These are phyloP conservation scores for Penicillium sp. DNA, from an alignment of 2,329 filamentous ascomycete genomes.

Conservation along the genomic window DNA sequence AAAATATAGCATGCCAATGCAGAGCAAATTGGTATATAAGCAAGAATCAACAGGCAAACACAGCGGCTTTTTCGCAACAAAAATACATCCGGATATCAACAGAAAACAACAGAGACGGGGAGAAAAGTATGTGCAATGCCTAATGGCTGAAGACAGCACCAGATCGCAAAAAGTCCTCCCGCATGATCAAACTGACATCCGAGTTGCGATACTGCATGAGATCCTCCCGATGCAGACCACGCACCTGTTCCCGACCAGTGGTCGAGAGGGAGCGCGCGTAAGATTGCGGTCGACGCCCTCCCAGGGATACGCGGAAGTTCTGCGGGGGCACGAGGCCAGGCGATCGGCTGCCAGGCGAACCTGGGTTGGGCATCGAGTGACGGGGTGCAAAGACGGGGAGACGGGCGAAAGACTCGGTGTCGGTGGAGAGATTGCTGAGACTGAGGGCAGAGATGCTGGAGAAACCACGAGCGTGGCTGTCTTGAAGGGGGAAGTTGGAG, in stretches of 20 bases:
- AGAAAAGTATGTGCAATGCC: neutral
- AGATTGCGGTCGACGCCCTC: slow-evolving; percentile 17
- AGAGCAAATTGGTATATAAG: neutral
- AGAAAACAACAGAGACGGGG: neutral
- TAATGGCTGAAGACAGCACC: slow-evolving; percentile 22
- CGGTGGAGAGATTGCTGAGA: slow-evolving; percentile 34
- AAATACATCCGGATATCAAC: neutral
- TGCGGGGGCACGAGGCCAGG: slow-evolving; percentile 17
- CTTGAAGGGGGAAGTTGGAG: slow-evolving; percentile 24
- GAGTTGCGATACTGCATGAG: slow-evolving; percentile 40
- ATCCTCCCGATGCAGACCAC: slow-evolving; percentile 38
- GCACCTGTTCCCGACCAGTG: slow-evolving; percentile 33
- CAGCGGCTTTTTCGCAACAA: neutral
- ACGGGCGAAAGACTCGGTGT: slow-evolving; percentile 34
- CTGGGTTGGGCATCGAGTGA: slow-evolving; percentile 16
- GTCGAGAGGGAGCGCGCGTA: slow-evolving; percentile 30
- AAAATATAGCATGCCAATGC: neutral
- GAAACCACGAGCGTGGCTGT: slow-evolving; percentile 14
- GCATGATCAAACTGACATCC: slow-evolving; percentile 40
- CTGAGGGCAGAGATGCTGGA: slow-evolving; percentile 35
- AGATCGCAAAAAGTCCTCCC: slow-evolving; percentile 37
- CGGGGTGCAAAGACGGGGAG: slow-evolving; percentile 39
- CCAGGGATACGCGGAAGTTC: slow-evolving; percentile 20
- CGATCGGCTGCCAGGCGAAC: slow-evolving; percentile 12
- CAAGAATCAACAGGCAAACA: neutral